Base-by-base conservation (phyloP, 2,329 filamentous ascomycete genomes). In the Zymoseptoria pseudotritici region DNA sequence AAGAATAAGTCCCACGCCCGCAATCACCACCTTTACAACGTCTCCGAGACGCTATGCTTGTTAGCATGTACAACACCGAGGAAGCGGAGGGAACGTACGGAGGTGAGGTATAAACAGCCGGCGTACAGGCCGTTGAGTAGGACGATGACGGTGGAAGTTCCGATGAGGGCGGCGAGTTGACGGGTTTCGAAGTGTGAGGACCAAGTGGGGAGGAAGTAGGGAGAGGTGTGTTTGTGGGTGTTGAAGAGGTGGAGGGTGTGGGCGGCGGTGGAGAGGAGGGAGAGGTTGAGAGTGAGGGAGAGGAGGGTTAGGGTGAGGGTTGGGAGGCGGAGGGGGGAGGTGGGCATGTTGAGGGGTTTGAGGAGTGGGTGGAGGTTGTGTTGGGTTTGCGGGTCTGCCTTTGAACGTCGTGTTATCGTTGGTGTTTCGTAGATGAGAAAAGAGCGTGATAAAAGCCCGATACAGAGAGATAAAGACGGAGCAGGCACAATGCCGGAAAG, bases 121-220 rank as follows among this genome's bases (percentile, higher is more conserved):
- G 74, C 71, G 2, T 77, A 60, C 1, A 71, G 21, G 9, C 24
- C 59, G 11, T 75, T 78, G n/a, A 79, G 63, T 0, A 78, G 62
- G 1, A 78, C 52, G 1, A 77, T 71, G 1, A 73, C 70, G 0
- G 71, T 70, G 4, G 66, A 69, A 2, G 75, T 74, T 1, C 74
- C 78, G 36, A 79, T 70, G 13, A 78, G 61, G 0, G 71, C 71
- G 36, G 76, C 74, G 3, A 79, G 75, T 17, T 78, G 77, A 19
- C 73, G 69, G 1, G 73, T 73, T 50, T 80, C 73, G 63, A 80
- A 80, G 66, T 80, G 78, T 9, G 74, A 72, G 0, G 74, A 75
- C 78, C 78, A 80, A 50, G 80, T 64, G 1, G 77, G 77, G 3
- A 79, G 69, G 72, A 78, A 79, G 77, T 78, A 80, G 22, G 74